Conservation (phyloP, 2,329 filamentous ascomycete species). For the Arthrobotrys pseudoclavata region DNA sequence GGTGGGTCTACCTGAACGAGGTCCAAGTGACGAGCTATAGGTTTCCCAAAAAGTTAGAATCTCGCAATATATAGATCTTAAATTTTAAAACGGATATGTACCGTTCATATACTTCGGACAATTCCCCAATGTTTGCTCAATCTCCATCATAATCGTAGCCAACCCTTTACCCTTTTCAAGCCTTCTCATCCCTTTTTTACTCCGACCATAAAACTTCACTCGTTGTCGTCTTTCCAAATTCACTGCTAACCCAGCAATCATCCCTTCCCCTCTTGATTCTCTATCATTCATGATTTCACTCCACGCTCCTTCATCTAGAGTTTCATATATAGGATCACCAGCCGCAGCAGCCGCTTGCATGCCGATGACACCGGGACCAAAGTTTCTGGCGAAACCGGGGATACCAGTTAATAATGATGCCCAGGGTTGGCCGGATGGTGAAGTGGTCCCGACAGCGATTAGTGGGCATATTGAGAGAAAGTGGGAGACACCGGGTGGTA, state of each 20-base stretch:
- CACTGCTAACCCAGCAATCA: constrained; percentile 75
- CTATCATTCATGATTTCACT: constrained; percentile 68
- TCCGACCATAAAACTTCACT: constrained; percentile 79
- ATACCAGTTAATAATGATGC: constrained; percentile 83
- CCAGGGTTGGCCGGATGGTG: constrained; percentile 77
- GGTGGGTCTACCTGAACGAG: constrained; percentile 67
- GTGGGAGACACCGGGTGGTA: constrained; percentile 74
- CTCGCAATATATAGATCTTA: constrained; percentile 68
- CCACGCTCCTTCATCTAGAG: constrained; percentile 71
- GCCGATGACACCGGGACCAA: constrained; percentile 76
- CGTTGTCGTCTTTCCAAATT: constrained; percentile 77
- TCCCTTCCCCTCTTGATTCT: constrained; percentile 65
- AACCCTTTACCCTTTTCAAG: constrained; percentile 56
- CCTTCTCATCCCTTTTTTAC: constrained; percentile 73
- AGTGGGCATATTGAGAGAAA: constrained; percentile 76
- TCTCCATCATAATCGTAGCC: constrained; percentile 72
- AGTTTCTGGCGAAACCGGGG: constrained; percentile 75
- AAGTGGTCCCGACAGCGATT: constrained; percentile 80
- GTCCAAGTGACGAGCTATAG: constrained; percentile 71
- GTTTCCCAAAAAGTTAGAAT: neutral
- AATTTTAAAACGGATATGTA: neutral
- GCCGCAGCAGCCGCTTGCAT: constrained; percentile 74
- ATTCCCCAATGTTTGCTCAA: constrained; percentile 81
- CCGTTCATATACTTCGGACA: constrained; percentile 82
- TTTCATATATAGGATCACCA: constrained; percentile 77